phyloP scores from a whole-genome alignment of 148 eudicot species.

The Diospyros kaki region DNA sequence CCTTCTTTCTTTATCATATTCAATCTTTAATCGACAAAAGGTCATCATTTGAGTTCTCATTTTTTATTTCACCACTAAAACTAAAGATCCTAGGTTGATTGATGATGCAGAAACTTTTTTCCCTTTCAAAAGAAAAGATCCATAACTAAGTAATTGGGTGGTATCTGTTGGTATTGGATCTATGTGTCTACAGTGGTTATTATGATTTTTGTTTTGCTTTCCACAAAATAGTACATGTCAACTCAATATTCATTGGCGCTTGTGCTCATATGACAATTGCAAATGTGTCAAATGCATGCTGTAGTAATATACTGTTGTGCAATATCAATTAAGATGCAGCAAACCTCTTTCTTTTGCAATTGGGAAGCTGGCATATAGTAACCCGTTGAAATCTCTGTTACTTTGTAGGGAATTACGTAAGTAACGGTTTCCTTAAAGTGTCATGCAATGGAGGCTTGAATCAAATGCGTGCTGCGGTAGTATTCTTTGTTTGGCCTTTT shows the following conservation, averaged over 20 bases:
- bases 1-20: neutral
- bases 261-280: too few species aligned
- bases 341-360: neutral
- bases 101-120: neutral
- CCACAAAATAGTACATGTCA: too few species aligned
- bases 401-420: slow-evolving; percentile 77
- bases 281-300: too few species aligned
- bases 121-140: neutral
- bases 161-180: neutral
- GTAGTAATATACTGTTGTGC: neutral
- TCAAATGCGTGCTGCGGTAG: slow-evolving; percentile 99
- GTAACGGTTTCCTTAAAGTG: slow-evolving; percentile 79
- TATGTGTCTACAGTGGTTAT: neutral
- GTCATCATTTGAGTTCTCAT: neutral
- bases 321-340: neutral
- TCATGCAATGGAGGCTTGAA: slow-evolving; percentile 97
- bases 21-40: neutral
- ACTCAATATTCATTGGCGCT: too few species aligned
- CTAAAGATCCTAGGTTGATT: neutral
- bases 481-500: slow-evolving; percentile 16
- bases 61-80: neutral
- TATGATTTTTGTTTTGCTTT: neutral
- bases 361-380: neutral
- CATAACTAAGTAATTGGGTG: neutral
- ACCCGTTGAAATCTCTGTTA: neutral